phyloP scores from a whole-genome alignment of 176 grass and related monocot genomes.

The Areca catechu region DNA sequence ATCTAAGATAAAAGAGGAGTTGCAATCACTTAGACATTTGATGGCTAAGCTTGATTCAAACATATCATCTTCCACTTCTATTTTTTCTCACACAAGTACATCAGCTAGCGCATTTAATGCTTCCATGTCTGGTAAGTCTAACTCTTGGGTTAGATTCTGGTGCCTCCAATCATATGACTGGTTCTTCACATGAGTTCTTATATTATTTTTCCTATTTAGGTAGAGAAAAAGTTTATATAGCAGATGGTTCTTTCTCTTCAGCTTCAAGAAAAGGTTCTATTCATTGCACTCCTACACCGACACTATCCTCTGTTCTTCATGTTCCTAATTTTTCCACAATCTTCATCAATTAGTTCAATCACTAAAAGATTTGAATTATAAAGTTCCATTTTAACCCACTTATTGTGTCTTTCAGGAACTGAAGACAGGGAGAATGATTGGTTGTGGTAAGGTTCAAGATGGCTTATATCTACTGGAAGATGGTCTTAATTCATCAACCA shows the following conservation, averaged over 20 bases:
- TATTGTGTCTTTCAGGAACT: background rate
- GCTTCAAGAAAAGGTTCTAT: background rate
- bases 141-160: conserved; percentile 10
- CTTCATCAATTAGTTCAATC: background rate
- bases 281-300: background rate
- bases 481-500: no score
- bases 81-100: no score
- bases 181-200: background rate
- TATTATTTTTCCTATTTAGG: background rate
- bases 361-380: conserved; percentile 3
- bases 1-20: no score
- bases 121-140: no score
- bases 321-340: conserved; percentile 2
- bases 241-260: background rate
- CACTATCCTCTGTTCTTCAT: background rate
- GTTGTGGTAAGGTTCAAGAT: no score
- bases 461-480: no score
- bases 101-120: no score
- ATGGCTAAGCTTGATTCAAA: no score
- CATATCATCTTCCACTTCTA: no score
- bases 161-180: conserved; percentile 1
- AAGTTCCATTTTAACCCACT: background rate
- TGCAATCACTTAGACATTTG: no score
- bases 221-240: background rate
- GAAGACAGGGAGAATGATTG: no score